Conservation (phyloP, 805 yeast genomes). For the Ogataea angusta region DNA sequence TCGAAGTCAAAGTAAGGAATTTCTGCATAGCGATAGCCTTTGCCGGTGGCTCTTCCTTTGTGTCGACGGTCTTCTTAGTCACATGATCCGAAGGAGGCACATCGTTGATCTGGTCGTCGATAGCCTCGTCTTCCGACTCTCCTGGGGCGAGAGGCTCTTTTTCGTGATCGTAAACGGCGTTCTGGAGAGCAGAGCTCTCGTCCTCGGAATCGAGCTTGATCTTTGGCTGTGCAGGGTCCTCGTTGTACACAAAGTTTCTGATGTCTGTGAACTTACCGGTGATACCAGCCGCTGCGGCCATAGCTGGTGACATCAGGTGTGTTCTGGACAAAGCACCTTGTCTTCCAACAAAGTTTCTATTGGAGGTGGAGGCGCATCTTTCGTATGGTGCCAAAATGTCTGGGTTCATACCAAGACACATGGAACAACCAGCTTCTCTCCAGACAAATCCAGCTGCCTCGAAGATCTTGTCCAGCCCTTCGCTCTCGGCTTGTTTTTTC, state of each 20-base stretch:
- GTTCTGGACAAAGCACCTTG: constrained; percentile 97
- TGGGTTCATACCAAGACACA: constrained; percentile 99
- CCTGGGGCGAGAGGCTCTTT: constrained; percentile 57
- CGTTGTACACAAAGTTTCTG: constrained; percentile 69
- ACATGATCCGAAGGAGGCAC: constrained; percentile 53
- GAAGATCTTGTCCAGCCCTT: constrained; percentile 90
- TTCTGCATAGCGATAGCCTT: constrained; percentile 63
- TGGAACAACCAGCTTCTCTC: constrained; percentile 99
- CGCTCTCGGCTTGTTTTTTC: constrained; percentile 88
- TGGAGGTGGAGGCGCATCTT: constrained; percentile 98
- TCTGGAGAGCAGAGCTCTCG: constrained; percentile 58
- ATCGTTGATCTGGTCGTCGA: constrained; percentile 57
- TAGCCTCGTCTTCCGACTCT: constrained; percentile 44
- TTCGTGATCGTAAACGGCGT: constrained; percentile 67
- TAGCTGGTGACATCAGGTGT: constrained; percentile 96
- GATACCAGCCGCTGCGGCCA: constrained; percentile 99
- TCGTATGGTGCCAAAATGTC: constrained; percentile 93
- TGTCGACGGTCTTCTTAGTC: constrained; percentile 32
- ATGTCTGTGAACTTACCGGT: constrained; percentile 88
- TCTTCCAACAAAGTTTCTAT: constrained; percentile 98
- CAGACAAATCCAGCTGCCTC: constrained; percentile 93
- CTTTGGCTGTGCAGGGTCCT: constrained; percentile 55
- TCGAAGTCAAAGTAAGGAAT: constrained; percentile 72
- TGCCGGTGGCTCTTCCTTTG: constrained; percentile 32
- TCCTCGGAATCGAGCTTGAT: constrained; percentile 43